These are phyloP conservation scores for Thermothielavioides terrestris DNA, from an alignment of 495 filamentous ascomycete genomes.

Conservation along the genomic window DNA sequence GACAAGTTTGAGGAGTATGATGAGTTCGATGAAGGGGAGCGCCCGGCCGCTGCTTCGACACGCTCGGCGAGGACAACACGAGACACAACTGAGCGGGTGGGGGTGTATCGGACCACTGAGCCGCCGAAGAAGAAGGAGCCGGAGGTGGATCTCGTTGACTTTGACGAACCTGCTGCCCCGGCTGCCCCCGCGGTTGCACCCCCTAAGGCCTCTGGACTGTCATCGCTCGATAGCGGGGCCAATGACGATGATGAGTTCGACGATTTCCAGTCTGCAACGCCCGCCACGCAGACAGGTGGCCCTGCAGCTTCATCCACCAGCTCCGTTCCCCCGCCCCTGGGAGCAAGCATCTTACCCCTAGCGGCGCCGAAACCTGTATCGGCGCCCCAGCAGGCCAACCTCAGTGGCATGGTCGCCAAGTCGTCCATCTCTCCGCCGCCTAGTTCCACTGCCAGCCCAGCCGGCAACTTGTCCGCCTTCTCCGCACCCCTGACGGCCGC, in stretches of 20 bases:
- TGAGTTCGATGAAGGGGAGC: conserved; percentile 77
- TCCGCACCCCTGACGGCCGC: conserved; percentile 37
- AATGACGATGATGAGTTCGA: conserved; percentile 93
- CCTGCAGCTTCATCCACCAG: conserved; percentile 38
- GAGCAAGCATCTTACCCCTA: conserved; percentile 60
- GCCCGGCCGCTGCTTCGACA: conserved; percentile 30
- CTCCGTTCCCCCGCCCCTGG: conserved; percentile 49
- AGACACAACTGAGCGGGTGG: conserved; percentile 28
- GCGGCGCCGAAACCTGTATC: conserved; percentile 77
- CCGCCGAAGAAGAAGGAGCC: conserved; percentile 72
- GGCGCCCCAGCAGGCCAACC: conserved; percentile 65
- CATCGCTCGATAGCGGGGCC: conserved; percentile 36
- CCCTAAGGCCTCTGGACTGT: conserved; percentile 44
- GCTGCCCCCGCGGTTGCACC: conserved; percentile 41
- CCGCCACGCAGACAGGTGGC: conserved; percentile 35
- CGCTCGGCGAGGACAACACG: conserved; percentile 36
- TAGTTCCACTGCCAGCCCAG: conserved; percentile 45
- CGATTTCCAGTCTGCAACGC: conserved; percentile 91
- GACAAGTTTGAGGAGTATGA: conserved; percentile 96
- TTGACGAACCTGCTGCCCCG: conserved; percentile 59
- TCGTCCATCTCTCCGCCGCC: conserved; percentile 70
- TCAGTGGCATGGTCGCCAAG: conserved; percentile 71
- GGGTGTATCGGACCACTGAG: conserved; percentile 48
- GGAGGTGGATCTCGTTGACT: conserved; percentile 80
- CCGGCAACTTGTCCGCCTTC: conserved; percentile 47